A percentile compares a stretch with the other conserved stretches of the same genome.
phyloP scores from a whole-genome alignment of 2,329 filamentous ascomycete genomes.

The Tolypocladium amazonense region DNA sequence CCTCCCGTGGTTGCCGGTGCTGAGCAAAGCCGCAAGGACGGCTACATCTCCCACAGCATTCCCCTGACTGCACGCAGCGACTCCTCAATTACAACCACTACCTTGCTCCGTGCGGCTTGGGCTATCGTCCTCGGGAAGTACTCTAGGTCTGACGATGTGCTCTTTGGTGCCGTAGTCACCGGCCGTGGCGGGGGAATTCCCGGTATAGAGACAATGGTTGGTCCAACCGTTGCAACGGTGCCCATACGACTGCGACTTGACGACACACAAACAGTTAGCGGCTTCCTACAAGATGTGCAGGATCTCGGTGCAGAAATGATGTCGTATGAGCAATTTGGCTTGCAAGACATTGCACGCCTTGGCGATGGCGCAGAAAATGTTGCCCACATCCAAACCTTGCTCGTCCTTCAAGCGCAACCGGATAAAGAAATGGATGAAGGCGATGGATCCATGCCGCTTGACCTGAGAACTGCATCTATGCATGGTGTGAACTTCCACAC shows the following conservation, averaged over 20 bases:
- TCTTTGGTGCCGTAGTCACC: background rate
- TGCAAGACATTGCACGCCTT: background rate
- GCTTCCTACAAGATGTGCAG: background rate
- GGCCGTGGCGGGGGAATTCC: background rate
- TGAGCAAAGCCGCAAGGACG: background rate
- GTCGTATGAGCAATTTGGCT: background rate
- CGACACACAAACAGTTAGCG: background rate
- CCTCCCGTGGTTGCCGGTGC: background rate
- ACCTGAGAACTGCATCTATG: background rate
- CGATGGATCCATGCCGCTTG: background rate
- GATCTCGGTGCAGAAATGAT: background rate
- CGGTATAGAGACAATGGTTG: background rate
- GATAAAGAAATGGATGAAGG: background rate
- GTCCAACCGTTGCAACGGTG: background rate
- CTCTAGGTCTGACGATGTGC: background rate
- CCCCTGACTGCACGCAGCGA: background rate
- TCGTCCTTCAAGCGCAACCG: background rate
- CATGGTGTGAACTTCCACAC: background rate
- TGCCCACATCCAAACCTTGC: background rate
- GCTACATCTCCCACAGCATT: background rate
- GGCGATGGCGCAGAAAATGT: background rate
- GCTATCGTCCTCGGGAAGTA: slow-evolving; percentile 21
- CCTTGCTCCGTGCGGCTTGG: slow-evolving; percentile 29
- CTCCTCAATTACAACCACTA: slow-evolving; percentile 13
- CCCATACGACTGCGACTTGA: background rate